Conservation (phyloP, 331 rosid genomes). For the Telfairia occidentalis region DNA sequence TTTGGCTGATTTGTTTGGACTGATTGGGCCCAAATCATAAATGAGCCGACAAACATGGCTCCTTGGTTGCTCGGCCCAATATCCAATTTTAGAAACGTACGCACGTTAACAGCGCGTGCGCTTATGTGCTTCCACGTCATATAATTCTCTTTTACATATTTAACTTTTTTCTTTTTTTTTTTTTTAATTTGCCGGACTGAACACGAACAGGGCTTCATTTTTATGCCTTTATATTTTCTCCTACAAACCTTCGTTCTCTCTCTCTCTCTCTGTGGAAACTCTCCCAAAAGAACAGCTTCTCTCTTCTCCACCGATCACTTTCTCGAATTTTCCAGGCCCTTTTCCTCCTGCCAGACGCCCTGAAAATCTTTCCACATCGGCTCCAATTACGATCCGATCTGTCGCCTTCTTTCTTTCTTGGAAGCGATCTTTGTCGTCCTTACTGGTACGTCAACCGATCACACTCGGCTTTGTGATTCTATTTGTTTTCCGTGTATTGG, state of each 20-base stretch:
- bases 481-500: not conserved
- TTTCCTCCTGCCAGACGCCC: slow-evolving; percentile 34
- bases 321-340: slow-evolving; percentile 45
- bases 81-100: slow-evolving; percentile 4
- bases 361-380: not conserved
- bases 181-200: not conserved
- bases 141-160: not conserved
- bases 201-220: not conserved
- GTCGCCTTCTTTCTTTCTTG: slow-evolving; percentile 10
- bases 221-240: slow-evolving; percentile 12
- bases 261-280: not conserved
- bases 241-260: not conserved
- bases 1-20: not conserved
- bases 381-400: slow-evolving; percentile 28
- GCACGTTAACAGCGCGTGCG: slow-evolving; percentile 13
- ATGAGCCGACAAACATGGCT: not conserved
- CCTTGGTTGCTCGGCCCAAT: not conserved
- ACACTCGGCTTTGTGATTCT: slow-evolving; percentile 7
- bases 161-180: not conserved
- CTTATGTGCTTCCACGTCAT: slow-evolving; percentile 8
- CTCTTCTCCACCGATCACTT: slow-evolving; percentile 26
- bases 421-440: slow-evolving; percentile 6
- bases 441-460: slow-evolving; percentile 41
- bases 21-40: not conserved
- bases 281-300: slow-evolving; percentile 5